phyloP scores from a whole-genome alignment of 805 yeast genomes.

The Candida anglica region DNA sequence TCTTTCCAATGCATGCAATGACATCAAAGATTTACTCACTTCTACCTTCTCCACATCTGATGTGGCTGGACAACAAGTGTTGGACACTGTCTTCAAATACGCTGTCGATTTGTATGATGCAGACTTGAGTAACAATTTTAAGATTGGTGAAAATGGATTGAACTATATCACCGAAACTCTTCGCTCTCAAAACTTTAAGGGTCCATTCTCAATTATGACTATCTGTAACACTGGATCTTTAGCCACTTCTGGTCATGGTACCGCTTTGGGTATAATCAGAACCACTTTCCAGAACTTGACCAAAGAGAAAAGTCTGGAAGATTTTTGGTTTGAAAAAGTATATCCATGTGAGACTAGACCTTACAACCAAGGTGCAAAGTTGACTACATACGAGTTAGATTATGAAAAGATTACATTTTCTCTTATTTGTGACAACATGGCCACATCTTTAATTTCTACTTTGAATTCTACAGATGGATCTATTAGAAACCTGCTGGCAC shows the following conservation, averaged over 20 bases:
- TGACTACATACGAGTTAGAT: slow-evolving; percentile 87
- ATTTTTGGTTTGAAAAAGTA: slow-evolving; percentile 59
- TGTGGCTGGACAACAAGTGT: slow-evolving; percentile 22
- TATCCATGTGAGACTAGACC: slow-evolving; percentile 95
- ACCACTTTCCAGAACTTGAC: slow-evolving; percentile 52
- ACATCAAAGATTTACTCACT: slow-evolving; percentile 36
- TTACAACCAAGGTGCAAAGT: slow-evolving; percentile 91
- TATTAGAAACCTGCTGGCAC: slow-evolving; percentile 36
- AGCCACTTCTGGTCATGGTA: slow-evolving; percentile 97
- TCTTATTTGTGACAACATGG: slow-evolving; percentile 88
- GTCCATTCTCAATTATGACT: slow-evolving; percentile 78
- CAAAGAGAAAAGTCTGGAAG: slow-evolving; percentile 15
- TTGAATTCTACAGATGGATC: slow-evolving; percentile 23
- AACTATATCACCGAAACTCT: slow-evolving; percentile 53
- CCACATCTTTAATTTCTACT: slow-evolving; percentile 63
- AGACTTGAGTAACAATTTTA: slow-evolving; percentile 73
- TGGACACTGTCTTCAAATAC: slow-evolving; percentile 35
- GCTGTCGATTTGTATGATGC: slow-evolving; percentile 59
- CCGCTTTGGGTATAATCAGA: slow-evolving; percentile 90
- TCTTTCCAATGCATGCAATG: slow-evolving; percentile 67
- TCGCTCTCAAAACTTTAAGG: slow-evolving; percentile 44
- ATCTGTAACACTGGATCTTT: slow-evolving; percentile 95
- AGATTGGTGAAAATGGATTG: slow-evolving; percentile 79
- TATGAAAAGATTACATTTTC: slow-evolving; percentile 87
- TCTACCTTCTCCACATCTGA: slow-evolving; percentile 8